These are phyloP conservation scores for Aureobasidium musti DNA, from an alignment of 2,329 filamentous ascomycete species.

Conservation along the genomic window DNA sequence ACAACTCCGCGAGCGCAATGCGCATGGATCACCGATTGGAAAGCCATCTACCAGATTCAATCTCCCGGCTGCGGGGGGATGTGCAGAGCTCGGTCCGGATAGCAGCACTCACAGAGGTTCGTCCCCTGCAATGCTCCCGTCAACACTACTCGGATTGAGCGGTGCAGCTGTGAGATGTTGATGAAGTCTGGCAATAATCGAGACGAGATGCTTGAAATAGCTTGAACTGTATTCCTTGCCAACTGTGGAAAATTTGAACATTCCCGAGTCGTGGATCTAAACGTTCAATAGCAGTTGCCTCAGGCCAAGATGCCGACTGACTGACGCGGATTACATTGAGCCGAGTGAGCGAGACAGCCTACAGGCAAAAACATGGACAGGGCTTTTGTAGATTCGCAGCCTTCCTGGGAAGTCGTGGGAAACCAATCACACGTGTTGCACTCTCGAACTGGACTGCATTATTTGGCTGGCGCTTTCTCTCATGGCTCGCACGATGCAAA, in stretches of 20 bases:
- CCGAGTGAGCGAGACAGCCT: not conserved
- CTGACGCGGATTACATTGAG: not conserved
- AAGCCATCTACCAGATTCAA: slow-evolving; percentile 1
- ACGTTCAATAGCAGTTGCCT: slow-evolving; percentile 1
- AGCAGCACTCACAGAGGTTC: not conserved
- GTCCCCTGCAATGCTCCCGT: not conserved
- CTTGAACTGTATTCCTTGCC: not conserved
- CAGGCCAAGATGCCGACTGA: not conserved
- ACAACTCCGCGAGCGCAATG: not conserved
- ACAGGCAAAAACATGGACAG: not conserved
- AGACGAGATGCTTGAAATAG: not conserved
- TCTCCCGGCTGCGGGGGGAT: slow-evolving; percentile 22
- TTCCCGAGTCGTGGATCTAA: slow-evolving; percentile 13
- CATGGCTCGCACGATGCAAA: slow-evolving; percentile 4
- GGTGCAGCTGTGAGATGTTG: not conserved
- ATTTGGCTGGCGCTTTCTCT: not conserved
- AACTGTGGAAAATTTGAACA: not conserved
- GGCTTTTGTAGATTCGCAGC: not conserved
- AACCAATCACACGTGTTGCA: not conserved
- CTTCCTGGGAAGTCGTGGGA: slow-evolving; percentile 13
- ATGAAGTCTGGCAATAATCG: not conserved
- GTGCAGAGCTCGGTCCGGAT: slow-evolving; percentile 7
- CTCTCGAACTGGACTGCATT: not conserved
- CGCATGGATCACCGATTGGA: not conserved
- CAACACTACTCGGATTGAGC: not conserved